phyloP scores from a whole-genome alignment of 805 yeast species.

The Metschnikowia santaceciliae region DNA sequence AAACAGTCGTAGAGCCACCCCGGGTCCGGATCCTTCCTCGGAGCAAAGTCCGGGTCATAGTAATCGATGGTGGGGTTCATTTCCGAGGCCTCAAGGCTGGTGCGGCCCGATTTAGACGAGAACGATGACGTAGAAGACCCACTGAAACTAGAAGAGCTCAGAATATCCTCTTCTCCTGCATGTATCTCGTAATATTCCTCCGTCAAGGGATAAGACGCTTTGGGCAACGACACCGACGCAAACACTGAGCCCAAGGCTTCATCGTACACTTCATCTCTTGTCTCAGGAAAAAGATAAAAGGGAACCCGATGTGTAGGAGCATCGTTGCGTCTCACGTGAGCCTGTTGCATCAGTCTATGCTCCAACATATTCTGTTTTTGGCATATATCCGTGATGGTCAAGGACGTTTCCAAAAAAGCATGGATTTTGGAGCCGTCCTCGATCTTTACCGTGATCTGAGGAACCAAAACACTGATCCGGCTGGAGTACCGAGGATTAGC shows the following conservation, averaged over 20 bases:
- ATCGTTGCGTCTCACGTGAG: constrained; percentile 68
- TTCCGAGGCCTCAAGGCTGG: constrained; percentile 6
- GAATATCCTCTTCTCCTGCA: background rate
- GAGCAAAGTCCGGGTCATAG: constrained; percentile 29
- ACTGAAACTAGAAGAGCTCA: background rate
- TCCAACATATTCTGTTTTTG: constrained; percentile 47
- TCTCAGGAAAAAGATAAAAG: constrained; percentile 55
- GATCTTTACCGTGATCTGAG: constrained; percentile 38
- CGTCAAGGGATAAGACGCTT: constrained; percentile 57
- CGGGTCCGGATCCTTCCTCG: constrained; percentile 30
- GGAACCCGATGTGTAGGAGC: constrained; percentile 79
- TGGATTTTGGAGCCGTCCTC: constrained; percentile 20
- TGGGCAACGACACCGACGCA: constrained; percentile 63
- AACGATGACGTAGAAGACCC: constrained; percentile 14
- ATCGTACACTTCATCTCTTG: constrained; percentile 46
- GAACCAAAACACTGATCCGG: constrained; percentile 48
- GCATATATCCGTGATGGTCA: constrained; percentile 56
- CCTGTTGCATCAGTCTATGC: constrained; percentile 52
- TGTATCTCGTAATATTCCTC: constrained; percentile 19
- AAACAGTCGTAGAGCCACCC: constrained; percentile 50
- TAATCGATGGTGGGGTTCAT: constrained; percentile 26
- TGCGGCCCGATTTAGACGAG: constrained; percentile 13
- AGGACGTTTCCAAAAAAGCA: constrained; percentile 51
- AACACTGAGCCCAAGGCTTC: constrained; percentile 48
- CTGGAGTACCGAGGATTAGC: constrained; percentile 63